Conservation (phyloP, 805 yeast species). For the Naumovozyma castellii region DNA sequence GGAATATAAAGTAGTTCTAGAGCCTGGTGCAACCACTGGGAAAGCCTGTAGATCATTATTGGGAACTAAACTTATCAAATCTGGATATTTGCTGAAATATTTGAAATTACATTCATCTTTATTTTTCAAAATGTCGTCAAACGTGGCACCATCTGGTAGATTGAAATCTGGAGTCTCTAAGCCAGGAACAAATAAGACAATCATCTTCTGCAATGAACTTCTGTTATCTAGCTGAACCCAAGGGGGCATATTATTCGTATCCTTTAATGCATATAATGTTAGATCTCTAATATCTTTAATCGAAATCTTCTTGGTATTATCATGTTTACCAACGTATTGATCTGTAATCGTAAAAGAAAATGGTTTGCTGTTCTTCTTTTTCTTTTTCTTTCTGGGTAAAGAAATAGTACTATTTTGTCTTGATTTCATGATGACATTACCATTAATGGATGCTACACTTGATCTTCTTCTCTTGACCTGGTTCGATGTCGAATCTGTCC, state of each 20-base stretch:
- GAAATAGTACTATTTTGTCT: slow-evolving; percentile 6
- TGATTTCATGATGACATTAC: neutral
- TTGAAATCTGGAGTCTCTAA: slow-evolving; percentile 38
- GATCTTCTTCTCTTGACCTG: slow-evolving; percentile 22
- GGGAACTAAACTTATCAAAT: slow-evolving; percentile 2
- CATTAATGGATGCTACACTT: slow-evolving; percentile 12
- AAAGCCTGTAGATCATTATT: slow-evolving; percentile 22
- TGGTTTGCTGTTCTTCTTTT: slow-evolving; percentile 23
- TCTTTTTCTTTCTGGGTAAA: slow-evolving; percentile 20
- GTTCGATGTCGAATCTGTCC: neutral
- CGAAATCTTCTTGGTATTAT: slow-evolving; percentile 20
- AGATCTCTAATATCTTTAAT: slow-evolving; percentile 40
- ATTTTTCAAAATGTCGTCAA: slow-evolving; percentile 1
- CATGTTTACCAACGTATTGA: slow-evolving; percentile 7
- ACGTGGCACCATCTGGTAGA: slow-evolving; percentile 12
- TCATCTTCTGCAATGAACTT: slow-evolving; percentile 41
- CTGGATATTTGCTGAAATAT: slow-evolving; percentile 4
- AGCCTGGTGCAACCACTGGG: slow-evolving; percentile 59
- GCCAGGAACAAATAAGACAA: slow-evolving; percentile 59
- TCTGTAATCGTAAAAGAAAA: slow-evolving; percentile 31
- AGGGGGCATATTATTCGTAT: slow-evolving; percentile 35
- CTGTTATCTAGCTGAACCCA: slow-evolving; percentile 45
- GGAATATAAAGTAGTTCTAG: slow-evolving; percentile 45
- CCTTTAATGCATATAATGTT: slow-evolving; percentile 35
- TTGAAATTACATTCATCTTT: slow-evolving; percentile 1